Base-by-base conservation (phyloP, 345 rosid species). In the Turritis glabra region DNA sequence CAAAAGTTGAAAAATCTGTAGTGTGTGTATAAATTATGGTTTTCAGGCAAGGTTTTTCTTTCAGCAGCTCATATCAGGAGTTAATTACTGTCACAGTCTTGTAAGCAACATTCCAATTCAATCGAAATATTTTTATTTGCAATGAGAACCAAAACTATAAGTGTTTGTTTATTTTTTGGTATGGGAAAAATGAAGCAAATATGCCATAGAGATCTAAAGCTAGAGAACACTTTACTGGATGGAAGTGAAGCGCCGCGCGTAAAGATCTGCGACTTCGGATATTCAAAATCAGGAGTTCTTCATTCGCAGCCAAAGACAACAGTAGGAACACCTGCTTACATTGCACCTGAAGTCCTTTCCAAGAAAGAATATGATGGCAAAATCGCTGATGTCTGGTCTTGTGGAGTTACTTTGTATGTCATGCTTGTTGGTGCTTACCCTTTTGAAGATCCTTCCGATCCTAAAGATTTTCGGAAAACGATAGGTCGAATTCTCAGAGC, bases 291-390 rank as follows among this genome's bases (percentile, higher is more conserved):
- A 41, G 78, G 83, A 54, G 88, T 89, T 59, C 81, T 89, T 18
- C 89, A 89, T 81, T 89, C 95, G 12, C 95, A 89, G 44, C 95
- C 95, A 52, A 89, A 89, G 82, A 77, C 95, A 33, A 81, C 87
- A 4, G 94, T 85, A 4, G 94, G 94, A 80, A 87, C 90, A 64
- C 91, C 91, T 5, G 91, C 91, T 65, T 85, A 85, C 59, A 83
- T 89, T 44, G 94, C 91, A 41, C 91, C 94, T 12, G 91, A 87
- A 79, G 86, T 89, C 13, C 81, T 89, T 19, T 78, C 82, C 0
- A 87, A 63, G 62, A 83, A 72, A 77, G 86, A 85, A 30, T 89
- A 89, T 67, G 89, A 89, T 40, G 90, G 90, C 55, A 89, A 85
- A 78, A 87, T 58, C 21, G 88, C 88, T 67, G 90, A 86, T 79